These are phyloP conservation scores for Aschersonia sp. DNA, from an alignment of 2,329 filamentous ascomycete species.

Conservation along the genomic window DNA sequence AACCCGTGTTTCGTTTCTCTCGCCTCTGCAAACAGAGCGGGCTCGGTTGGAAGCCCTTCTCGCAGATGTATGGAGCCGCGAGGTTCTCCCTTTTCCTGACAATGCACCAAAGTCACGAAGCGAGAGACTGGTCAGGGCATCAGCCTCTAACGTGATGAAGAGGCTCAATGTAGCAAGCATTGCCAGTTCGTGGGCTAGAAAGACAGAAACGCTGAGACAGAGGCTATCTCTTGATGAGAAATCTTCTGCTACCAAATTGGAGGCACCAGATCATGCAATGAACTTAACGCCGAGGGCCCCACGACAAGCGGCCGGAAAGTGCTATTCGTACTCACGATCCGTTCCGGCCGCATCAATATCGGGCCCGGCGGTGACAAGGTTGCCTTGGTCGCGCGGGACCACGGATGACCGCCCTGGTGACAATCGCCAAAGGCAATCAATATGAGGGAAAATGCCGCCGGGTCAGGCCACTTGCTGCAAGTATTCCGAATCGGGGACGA, in stretches of 20 bases:
- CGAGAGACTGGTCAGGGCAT: constrained; percentile 59
- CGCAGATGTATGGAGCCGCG: constrained; percentile 70
- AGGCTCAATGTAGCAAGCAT: constrained; percentile 77
- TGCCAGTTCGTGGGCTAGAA: constrained; percentile 59
- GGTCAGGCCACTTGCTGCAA: too few species aligned
- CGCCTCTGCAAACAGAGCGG: constrained; percentile 61
- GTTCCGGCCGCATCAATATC: background rate
- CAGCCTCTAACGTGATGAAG: constrained; percentile 76
- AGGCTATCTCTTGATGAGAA: constrained; percentile 5
- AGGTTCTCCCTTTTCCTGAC: constrained; percentile 67
- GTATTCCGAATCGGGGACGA: too few species aligned
- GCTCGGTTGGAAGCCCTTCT: constrained; percentile 61
- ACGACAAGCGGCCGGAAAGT: too few species aligned
- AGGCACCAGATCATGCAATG: background rate
- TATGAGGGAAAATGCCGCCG: background rate
- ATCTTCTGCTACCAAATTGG: background rate
- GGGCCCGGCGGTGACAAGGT: background rate
- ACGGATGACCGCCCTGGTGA: background rate
- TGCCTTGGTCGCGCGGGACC: constrained; percentile 1
- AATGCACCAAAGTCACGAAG: constrained; percentile 52
- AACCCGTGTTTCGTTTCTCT: constrained; percentile 51
- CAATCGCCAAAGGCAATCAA: background rate
- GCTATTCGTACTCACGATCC: background rate
- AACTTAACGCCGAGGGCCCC: background rate
- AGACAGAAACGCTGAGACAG: constrained; percentile 40